A percentile compares a stretch with the other conserved stretches of the same genome.
Evolutionary conservation across 2,329 filamentous ascomycete species (phyloP).

Genomic region (Colletotrichum euphorbiae): DNA sequence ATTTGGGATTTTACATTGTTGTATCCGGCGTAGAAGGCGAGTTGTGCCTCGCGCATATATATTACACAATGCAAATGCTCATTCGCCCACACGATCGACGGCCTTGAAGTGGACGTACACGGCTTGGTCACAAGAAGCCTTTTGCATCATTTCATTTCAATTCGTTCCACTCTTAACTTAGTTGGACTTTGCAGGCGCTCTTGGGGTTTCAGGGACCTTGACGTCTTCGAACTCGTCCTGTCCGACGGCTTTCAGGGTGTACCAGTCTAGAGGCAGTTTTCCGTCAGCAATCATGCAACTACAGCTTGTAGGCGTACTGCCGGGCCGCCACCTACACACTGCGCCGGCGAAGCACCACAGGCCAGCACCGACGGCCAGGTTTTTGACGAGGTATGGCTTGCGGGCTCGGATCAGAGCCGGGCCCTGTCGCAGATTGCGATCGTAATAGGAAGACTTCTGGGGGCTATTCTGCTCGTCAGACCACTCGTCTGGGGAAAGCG

Average conservation of each 20-base stretch:
- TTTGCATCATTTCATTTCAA: slow-evolving; percentile 6
- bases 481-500: slow-evolving; percentile 23
- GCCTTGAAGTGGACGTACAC: background rate
- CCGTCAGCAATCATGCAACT: slow-evolving; percentile 5
- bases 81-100: background rate
- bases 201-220: slow-evolving; percentile 82
- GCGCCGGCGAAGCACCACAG: slow-evolving; percentile 81
- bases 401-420: slow-evolving; percentile 91
- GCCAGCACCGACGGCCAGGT: slow-evolving; percentile 82
- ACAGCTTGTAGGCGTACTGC: background rate
- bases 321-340: slow-evolving; percentile 79
- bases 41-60: slow-evolving; percentile 29
- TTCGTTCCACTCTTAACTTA: slow-evolving; percentile 21
- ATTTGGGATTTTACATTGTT: slow-evolving; percentile 32
- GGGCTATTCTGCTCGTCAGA: slow-evolving; percentile 48
- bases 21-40: slow-evolving; percentile 21
- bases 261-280: slow-evolving; percentile 59
- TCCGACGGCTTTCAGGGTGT: slow-evolving; percentile 83
- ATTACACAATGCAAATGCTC: slow-evolving; percentile 29
- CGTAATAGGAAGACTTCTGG: slow-evolving; percentile 83
- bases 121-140: background rate
- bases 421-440: slow-evolving; percentile 85
- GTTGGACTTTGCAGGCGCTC: slow-evolving; percentile 56
- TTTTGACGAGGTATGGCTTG: slow-evolving; percentile 91
- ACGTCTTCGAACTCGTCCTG: slow-evolving; percentile 98